phyloP scores from a whole-genome alignment of 495 filamentous ascomycete species.

The Chaetomium tenue region DNA sequence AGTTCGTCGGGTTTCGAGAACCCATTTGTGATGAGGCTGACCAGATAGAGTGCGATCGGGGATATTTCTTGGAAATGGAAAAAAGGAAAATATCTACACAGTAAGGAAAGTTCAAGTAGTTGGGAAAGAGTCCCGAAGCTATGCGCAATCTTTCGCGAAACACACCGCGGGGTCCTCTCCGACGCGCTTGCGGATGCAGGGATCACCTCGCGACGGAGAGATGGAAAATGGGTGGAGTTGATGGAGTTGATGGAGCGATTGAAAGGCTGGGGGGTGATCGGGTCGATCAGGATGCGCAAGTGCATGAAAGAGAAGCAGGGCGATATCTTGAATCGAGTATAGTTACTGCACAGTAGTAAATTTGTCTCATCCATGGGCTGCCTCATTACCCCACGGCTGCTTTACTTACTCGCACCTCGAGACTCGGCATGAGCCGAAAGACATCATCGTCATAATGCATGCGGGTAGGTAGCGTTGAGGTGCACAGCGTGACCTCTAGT shows the following conservation, averaged over 20 bases:
- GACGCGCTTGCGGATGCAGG: conserved; percentile 9
- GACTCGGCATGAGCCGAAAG: conserved; percentile 5
- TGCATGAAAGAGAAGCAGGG: no score
- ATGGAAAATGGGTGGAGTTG: conserved; percentile 10
- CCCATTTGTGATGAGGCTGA: conserved; percentile 24
- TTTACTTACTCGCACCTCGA: not conserved
- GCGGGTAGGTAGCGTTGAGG: not conserved
- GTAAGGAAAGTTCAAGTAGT: no score
- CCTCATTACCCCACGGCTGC: no score
- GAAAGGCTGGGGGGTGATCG: not conserved
- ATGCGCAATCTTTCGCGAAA: not conserved
- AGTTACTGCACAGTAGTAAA: no score
- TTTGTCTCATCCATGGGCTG: no score
- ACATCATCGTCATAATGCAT: conserved; percentile 15
- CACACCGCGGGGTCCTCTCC: not conserved
- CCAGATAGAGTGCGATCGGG: not conserved
- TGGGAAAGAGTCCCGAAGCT: not conserved
- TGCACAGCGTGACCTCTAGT: not conserved
- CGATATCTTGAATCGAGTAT: not conserved
- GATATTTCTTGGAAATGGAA: not conserved
- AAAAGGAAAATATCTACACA: not conserved
- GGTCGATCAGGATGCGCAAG: not conserved
- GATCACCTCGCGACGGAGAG: conserved; percentile 2
- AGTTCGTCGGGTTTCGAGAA: conserved; percentile 50
- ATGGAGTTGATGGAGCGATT: conserved; percentile 1